These are phyloP conservation scores for Teunomyces barrocoloradensis DNA, from an alignment of 805 yeast genomes.

Conservation along the genomic window DNA sequence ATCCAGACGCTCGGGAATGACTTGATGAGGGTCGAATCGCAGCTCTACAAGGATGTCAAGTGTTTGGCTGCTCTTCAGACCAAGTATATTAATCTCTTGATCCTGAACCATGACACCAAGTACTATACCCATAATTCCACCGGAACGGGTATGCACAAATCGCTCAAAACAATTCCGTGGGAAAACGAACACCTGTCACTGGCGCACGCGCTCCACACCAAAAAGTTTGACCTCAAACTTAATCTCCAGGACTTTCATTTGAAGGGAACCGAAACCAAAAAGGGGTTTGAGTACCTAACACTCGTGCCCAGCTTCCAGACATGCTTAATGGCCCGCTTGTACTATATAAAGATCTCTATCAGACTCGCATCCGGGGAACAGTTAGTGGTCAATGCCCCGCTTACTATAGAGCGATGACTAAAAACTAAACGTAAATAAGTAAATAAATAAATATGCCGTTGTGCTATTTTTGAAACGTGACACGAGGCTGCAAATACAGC, in stretches of 20 bases:
- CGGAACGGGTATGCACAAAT: constrained; percentile 20
- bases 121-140: constrained; percentile 11
- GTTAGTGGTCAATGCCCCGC: constrained; percentile 35
- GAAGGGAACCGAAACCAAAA: constrained; percentile 22
- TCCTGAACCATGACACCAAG: constrained; percentile 19
- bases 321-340: constrained; percentile 34
- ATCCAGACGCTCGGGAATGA: constrained; percentile 37
- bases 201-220: constrained; percentile 19
- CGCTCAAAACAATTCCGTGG: constrained; percentile 31
- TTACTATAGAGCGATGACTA: constrained; percentile 21
- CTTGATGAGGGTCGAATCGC: constrained; percentile 31
- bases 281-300: constrained; percentile 28
- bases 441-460: background rate
- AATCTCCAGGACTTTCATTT: constrained; percentile 28
- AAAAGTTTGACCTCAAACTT: constrained; percentile 28
- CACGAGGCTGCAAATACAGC: too few relatives aligned
- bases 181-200: constrained; percentile 7
- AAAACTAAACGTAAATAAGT: too few relatives aligned
- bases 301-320: constrained; percentile 41
- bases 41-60: constrained; percentile 35
- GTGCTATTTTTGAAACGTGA: background rate
- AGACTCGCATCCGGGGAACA: constrained; percentile 29
- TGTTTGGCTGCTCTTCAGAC: constrained; percentile 32
- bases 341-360: constrained; percentile 31
- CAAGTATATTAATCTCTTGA: constrained; percentile 31